Conservation (phyloP, 1,284 basidiomycete genomes). For the Hymenochaete sp. region DNA sequence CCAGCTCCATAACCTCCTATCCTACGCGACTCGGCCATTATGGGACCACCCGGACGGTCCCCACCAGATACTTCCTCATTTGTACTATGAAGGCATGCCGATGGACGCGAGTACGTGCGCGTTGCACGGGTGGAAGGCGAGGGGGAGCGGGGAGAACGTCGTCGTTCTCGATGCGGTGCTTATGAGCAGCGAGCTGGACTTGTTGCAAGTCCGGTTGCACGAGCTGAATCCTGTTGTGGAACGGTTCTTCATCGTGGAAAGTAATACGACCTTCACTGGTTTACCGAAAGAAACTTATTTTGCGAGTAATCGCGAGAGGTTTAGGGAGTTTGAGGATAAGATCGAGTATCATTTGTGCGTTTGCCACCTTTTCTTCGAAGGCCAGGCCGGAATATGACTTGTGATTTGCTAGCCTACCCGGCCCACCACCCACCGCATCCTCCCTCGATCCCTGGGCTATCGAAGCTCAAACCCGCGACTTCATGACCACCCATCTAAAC, state of each 20-base stretch:
- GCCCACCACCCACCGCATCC: slow-evolving; percentile 22
- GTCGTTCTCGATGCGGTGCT: slow-evolving; percentile 47
- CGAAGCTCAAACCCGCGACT: slow-evolving; percentile 30
- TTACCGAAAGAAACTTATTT: slow-evolving; percentile 46
- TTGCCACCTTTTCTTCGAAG: neutral
- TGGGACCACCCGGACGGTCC: slow-evolving; percentile 54
- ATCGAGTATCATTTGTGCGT: slow-evolving; percentile 35
- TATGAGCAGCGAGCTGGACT: slow-evolving; percentile 52
- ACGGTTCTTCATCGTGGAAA: slow-evolving; percentile 60
- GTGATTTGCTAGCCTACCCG: neutral
- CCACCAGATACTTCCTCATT: slow-evolving; percentile 40
- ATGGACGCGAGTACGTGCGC: slow-evolving; percentile 39
- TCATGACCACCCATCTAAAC: slow-evolving; percentile 38
- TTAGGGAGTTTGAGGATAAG: slow-evolving; percentile 43
- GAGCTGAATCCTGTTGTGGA: slow-evolving; percentile 57
- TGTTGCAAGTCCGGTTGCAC: slow-evolving; percentile 59
- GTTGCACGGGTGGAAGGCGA: slow-evolving; percentile 46
- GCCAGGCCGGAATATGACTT: neutral
- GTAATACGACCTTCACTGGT: slow-evolving; percentile 32
- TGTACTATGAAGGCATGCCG: slow-evolving; percentile 44
- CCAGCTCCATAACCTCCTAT: slow-evolving; percentile 41
- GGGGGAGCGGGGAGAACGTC: slow-evolving; percentile 21
- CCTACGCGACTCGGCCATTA: slow-evolving; percentile 54
- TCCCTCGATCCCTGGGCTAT: slow-evolving; percentile 29
- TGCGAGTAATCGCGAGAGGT: slow-evolving; percentile 37